Evolutionary conservation across 768 basidiomycete genomes (phyloP).

Genomic region (Lentinula sp.): DNA sequence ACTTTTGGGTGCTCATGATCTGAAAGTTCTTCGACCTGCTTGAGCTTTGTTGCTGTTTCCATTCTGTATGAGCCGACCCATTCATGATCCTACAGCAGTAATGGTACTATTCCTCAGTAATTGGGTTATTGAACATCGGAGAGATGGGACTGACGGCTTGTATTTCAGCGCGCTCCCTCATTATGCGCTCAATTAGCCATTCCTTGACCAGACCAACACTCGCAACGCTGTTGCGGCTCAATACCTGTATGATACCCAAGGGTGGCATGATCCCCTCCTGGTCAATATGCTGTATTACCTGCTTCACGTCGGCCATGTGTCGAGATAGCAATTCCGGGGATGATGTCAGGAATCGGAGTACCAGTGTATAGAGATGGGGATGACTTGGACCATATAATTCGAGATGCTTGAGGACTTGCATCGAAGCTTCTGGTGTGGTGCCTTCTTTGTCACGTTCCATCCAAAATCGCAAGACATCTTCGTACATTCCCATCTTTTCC

Average conservation of each 20-base stretch:
- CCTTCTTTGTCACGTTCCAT: conserved; percentile 63
- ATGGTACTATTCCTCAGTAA: neutral
- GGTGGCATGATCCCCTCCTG: conserved; percentile 81
- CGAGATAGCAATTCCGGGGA: conserved; percentile 63
- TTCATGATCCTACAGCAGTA: conserved; percentile 65
- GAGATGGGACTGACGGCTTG: conserved; percentile 54
- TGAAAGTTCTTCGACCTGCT: conserved; percentile 75
- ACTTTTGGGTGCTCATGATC: conserved; percentile 77
- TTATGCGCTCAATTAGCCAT: conserved; percentile 81
- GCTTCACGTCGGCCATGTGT: conserved; percentile 66
- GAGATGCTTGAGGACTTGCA: conserved; percentile 67
- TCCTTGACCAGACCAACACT: conserved; percentile 89
- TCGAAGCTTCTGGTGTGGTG: conserved; percentile 28
- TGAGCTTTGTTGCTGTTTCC: conserved; percentile 76
- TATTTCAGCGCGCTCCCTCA: conserved; percentile 67
- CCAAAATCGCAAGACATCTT: conserved; percentile 91
- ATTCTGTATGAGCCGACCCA: conserved; percentile 83
- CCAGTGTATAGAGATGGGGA: conserved; percentile 79
- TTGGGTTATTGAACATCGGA: neutral
- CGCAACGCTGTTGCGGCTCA: conserved; percentile 84
- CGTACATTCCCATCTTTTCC: conserved; percentile 94
- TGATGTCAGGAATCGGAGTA: conserved; percentile 84
- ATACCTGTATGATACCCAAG: conserved; percentile 80
- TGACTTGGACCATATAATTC: conserved; percentile 64
- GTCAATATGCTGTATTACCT: conserved; percentile 74